phyloP scores from a whole-genome alignment of 2,329 filamentous ascomycete genomes.

The Xylaria sp. region DNA sequence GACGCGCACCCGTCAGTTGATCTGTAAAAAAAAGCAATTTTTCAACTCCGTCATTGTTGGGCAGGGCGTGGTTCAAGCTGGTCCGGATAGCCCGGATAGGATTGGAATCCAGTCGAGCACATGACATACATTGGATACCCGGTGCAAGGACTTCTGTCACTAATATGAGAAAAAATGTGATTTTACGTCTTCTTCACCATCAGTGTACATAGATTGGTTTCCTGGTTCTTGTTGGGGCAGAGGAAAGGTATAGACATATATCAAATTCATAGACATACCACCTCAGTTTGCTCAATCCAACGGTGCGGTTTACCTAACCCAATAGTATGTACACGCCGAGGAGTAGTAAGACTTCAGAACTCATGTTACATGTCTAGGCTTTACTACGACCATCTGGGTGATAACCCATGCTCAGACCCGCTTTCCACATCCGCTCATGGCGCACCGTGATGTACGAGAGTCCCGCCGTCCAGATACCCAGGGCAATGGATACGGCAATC shows the following conservation, averaged over 20 bases:
- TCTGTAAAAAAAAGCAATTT: neutral
- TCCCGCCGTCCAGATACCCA: conserved; percentile 54
- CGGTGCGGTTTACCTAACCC: too few species aligned
- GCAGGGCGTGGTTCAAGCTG: neutral
- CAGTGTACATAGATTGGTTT: neutral
- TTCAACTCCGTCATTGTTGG: neutral
- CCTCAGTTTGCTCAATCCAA: neutral
- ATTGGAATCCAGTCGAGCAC: neutral
- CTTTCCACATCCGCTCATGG: conserved; percentile 32
- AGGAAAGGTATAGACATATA: neutral
- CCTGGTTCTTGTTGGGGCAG: neutral
- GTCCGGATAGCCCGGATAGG: neutral
- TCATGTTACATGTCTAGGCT: neutral
- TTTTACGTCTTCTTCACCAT: neutral
- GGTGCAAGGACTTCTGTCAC: neutral
- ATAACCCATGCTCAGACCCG: conserved; percentile 12
- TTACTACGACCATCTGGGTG: neutral
- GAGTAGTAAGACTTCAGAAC: too few species aligned
- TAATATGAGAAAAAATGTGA: neutral
- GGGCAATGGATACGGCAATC: conserved; percentile 57
- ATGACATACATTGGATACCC: too few species aligned
- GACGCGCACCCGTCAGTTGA: neutral
- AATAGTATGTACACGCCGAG: too few species aligned
- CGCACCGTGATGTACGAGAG: conserved; percentile 43
- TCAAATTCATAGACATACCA: neutral